These are phyloP conservation scores for Tubosaeta sp. DNA, from an alignment of 768 basidiomycete species.

Conservation along the genomic window DNA sequence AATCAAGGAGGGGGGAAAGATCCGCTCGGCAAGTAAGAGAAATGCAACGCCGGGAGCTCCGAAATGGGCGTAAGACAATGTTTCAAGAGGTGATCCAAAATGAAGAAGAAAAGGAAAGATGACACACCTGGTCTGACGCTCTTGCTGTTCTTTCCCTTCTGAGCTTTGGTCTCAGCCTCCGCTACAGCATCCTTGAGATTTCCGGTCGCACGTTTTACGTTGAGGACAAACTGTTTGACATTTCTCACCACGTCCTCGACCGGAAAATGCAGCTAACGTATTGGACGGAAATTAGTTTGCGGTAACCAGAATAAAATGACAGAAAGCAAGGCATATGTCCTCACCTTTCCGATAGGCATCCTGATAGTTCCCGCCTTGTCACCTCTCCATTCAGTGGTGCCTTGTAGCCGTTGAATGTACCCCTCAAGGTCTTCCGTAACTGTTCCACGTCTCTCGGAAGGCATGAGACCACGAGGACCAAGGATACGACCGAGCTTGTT, in stretches of 20 bases:
- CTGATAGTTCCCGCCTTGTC: slow-evolving; percentile 84
- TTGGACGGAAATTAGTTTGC: slow-evolving; percentile 3
- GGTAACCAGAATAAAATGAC: neutral
- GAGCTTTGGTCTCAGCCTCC: slow-evolving; percentile 39
- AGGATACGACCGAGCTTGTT: slow-evolving; percentile 75
- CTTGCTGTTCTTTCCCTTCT: slow-evolving; percentile 34
- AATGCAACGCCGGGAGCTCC: neutral
- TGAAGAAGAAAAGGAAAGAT: neutral
- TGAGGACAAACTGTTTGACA: slow-evolving; percentile 66
- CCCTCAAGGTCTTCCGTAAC: slow-evolving; percentile 86
- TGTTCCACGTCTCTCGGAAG: slow-evolving; percentile 88
- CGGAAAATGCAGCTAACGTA: slow-evolving; percentile 65
- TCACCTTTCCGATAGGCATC: slow-evolving; percentile 73
- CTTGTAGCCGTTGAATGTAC: slow-evolving; percentile 74
- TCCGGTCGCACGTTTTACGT: slow-evolving; percentile 72
- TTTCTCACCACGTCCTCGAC: slow-evolving; percentile 75
- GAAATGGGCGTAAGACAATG: slow-evolving; percentile 1
- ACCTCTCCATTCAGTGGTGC: slow-evolving; percentile 89
- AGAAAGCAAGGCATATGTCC: slow-evolving; percentile 14
- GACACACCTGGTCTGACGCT: slow-evolving; percentile 42
- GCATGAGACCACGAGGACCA: slow-evolving; percentile 93
- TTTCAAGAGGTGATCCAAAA: neutral
- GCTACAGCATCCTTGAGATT: slow-evolving; percentile 49
- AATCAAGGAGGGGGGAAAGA: slow-evolving; percentile 1
- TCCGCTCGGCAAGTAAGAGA: neutral